These are phyloP conservation scores for Geotrichum siamense DNA, from an alignment of 1,139 yeast genomes.

Conservation along the genomic window DNA sequence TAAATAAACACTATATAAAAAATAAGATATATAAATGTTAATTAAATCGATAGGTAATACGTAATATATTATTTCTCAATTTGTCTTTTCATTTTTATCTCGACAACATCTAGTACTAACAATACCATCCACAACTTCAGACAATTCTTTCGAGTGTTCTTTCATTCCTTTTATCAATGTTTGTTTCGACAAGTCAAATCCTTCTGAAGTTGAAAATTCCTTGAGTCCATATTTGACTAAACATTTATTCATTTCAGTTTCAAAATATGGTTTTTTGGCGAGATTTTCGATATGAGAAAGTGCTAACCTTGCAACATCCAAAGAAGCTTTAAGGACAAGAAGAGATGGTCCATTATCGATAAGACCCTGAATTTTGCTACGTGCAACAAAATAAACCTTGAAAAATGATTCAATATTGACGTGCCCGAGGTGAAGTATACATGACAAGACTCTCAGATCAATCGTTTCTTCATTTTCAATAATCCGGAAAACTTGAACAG, in stretches of 20 bases:
- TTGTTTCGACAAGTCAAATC: not conserved
- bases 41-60: too few relatives aligned
- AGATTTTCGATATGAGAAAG: constrained; percentile 8
- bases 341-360: constrained; percentile 12
- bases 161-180: not conserved
- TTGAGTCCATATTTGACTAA: constrained; percentile 10
- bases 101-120: not conserved
- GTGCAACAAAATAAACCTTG: constrained; percentile 12
- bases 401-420: constrained; percentile 10
- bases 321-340: constrained; percentile 10
- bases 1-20: too few relatives aligned
- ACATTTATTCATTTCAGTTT: constrained; percentile 10
- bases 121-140: not conserved
- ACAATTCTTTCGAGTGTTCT: not conserved
- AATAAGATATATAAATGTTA: too few relatives aligned
- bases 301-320: constrained; percentile 10
- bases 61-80: too few relatives aligned
- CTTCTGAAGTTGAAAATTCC: not conserved
- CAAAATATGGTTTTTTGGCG: not conserved
- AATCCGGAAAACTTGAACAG: constrained; percentile 46
- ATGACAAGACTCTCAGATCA: constrained; percentile 47
- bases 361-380: constrained; percentile 12
- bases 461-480: constrained; percentile 47
- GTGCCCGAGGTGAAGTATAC: constrained; percentile 42
- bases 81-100: too few relatives aligned